phyloP scores from a whole-genome alignment of 208 protist species.

The Trypanosoma avium region DNA sequence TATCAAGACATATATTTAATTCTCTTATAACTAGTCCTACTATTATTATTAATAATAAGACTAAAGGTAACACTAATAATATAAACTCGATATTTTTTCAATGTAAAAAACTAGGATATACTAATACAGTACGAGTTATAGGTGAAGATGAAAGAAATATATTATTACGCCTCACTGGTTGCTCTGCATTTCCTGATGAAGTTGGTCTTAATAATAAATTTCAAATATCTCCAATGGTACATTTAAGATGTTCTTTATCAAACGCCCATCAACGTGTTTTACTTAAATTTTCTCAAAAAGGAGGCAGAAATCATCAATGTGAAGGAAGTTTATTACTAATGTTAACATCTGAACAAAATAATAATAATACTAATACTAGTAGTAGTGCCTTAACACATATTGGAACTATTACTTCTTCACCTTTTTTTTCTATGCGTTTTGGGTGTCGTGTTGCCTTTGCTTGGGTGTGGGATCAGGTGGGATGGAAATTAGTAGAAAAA shows the following conservation, averaged over 20 bases:
- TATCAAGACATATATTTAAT: conserved; percentile 28
- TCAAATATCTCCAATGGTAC: not conserved
- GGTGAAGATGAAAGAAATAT: conserved; percentile 42
- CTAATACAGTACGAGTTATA: conserved; percentile 29
- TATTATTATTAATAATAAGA: not conserved
- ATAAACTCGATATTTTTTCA: not conserved
- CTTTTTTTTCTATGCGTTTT: conserved; percentile 72
- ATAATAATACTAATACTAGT: no score
- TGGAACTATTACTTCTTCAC: conserved; percentile 45
- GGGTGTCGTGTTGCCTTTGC: conserved; percentile 52
- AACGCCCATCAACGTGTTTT: conserved; percentile 49
- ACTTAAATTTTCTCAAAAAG: conserved; percentile 25
- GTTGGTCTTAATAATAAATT: conserved; percentile 20
- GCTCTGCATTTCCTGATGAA: conserved; percentile 40
- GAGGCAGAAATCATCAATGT: conserved; percentile 20
- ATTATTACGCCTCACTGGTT: conserved; percentile 51
- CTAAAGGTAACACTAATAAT: not conserved
- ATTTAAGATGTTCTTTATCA: conserved; percentile 22
- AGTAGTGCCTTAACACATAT: conserved; percentile 38
- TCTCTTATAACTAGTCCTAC: conserved; percentile 4
- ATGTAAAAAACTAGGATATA: conserved; percentile 18
- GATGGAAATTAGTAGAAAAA: conserved; percentile 6
- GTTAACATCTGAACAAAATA: conserved; percentile 25
- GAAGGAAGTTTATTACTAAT: conserved; percentile 31
- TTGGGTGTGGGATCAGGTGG: conserved; percentile 39